A percentile compares a stretch with the other conserved stretches of the same genome.
phyloP scores from a whole-genome alignment of 2,329 filamentous ascomycete species.

The Penicillium sp. region DNA sequence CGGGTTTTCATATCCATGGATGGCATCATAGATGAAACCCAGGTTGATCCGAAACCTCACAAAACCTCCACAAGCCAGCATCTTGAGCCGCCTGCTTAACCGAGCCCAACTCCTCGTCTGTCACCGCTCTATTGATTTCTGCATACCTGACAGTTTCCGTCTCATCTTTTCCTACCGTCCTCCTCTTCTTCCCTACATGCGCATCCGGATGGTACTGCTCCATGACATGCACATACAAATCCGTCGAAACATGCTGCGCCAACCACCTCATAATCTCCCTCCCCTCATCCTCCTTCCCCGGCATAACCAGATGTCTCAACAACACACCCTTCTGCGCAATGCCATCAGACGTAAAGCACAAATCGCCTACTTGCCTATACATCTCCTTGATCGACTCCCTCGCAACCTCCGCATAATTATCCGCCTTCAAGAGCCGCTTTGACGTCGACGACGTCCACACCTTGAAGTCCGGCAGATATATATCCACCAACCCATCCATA shows the following conservation, averaged over 20 bases:
- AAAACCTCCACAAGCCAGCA: slow-evolving; percentile 75
- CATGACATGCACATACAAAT: slow-evolving; percentile 83
- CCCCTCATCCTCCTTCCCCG: slow-evolving; percentile 70
- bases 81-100: slow-evolving; percentile 65
- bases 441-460: slow-evolving; percentile 67
- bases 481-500: slow-evolving; percentile 75
- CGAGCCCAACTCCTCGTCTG: slow-evolving; percentile 59
- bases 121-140: slow-evolving; percentile 73
- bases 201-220: slow-evolving; percentile 81
- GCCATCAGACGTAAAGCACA: slow-evolving; percentile 77
- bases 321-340: slow-evolving; percentile 74
- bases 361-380: slow-evolving; percentile 75
- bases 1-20: too few species aligned
- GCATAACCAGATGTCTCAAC: slow-evolving; percentile 80
- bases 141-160: slow-evolving; percentile 55
- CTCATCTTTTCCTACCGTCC: slow-evolving; percentile 23
- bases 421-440: slow-evolving; percentile 70
- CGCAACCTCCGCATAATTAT: slow-evolving; percentile 68
- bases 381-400: slow-evolving; percentile 75
- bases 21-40: slow-evolving; percentile 47
- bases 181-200: slow-evolving; percentile 68
- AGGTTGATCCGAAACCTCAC: slow-evolving; percentile 58
- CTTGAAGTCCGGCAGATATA: slow-evolving; percentile 87
- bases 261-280: slow-evolving; percentile 72
- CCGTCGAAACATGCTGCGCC: slow-evolving; percentile 65